Conservation (phyloP, 225 moss, liverwort and hornwort species). For the Marchantia paleacea region DNA sequence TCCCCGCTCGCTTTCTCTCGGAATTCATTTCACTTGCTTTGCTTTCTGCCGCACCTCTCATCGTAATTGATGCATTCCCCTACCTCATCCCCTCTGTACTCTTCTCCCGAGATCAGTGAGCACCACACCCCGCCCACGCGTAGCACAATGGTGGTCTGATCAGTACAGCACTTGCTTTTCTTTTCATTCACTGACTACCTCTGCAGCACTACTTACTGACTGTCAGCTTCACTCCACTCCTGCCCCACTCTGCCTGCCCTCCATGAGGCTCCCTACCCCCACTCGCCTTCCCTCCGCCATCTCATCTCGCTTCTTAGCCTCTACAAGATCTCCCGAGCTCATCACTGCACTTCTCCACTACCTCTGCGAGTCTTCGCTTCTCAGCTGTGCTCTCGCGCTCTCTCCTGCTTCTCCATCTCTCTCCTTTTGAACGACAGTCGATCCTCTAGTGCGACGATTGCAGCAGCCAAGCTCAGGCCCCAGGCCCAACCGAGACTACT, state of each 20-base stretch:
- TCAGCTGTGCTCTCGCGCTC: too few species aligned
- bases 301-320: too few species aligned
- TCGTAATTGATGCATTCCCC: neutral
- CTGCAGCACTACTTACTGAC: neutral
- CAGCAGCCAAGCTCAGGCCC: too few species aligned
- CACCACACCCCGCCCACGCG: neutral
- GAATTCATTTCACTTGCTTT: neutral
- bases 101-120: neutral
- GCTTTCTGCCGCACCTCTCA: neutral
- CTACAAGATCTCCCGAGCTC: too few species aligned
- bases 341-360: neutral
- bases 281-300: too few species aligned
- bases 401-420: too few species aligned
- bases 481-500: too few species aligned
- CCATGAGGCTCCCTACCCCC: too few species aligned
- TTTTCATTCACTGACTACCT: neutral
- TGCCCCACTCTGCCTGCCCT: too few species aligned
- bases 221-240: neutral
- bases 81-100: neutral
- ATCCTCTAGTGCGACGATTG: too few species aligned
- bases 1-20: neutral
- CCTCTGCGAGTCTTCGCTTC: too few species aligned
- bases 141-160: neutral
- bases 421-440: neutral
- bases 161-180: neutral